Base-by-base conservation (phyloP, 2,329 filamentous ascomycete species). In the Scedosporium aurantiacum region DNA sequence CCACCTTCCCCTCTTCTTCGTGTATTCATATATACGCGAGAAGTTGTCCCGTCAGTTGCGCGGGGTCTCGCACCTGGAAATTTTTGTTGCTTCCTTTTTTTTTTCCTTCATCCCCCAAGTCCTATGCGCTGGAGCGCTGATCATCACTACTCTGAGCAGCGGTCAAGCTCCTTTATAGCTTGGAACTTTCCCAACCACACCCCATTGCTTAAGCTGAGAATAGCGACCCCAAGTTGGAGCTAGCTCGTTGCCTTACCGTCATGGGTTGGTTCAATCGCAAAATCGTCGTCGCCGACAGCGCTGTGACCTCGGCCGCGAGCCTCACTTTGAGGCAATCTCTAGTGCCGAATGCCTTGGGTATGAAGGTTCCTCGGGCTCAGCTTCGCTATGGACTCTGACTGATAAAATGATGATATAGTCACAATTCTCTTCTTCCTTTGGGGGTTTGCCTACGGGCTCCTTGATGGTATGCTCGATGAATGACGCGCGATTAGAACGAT, bases 391-490 rank as follows among this genome's bases (percentile, higher is more conserved):
- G n/a, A 43, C 32, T 40, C 28, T 32, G 18, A 56, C 16, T 16
- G 6, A 16, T 3, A n/a, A 21, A 28, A n/a, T 28, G 27, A 37
- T 16, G 5, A 3, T 37, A 25, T 5, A 58, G 75, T 77, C 55
- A 79, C 77, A 5, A 69, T 74, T 27, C 70, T 78, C 37, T 78
- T 78, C 70, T 78, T 78, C 63, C 73, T 79, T 47, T 78, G 75
- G 76, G 76, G 76, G 10, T 78, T 79, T 66, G 75, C 73, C 61
- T 78, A 78, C 64, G 75, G 76, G 52, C 69, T 78, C 18, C 70
- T 78, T 56, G 75, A 77, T 64, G 60, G 66, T 57, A 58, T 43
- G 57, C 37, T 32, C 14, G 5, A 50, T 47, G 18, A 47, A 47
- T 4, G 3, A 47, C n/a, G 5, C 50, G 3, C 14, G 23, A 16